phyloP scores from a whole-genome alignment of 2,329 filamentous ascomycete species.

The Cercospora sp. region DNA sequence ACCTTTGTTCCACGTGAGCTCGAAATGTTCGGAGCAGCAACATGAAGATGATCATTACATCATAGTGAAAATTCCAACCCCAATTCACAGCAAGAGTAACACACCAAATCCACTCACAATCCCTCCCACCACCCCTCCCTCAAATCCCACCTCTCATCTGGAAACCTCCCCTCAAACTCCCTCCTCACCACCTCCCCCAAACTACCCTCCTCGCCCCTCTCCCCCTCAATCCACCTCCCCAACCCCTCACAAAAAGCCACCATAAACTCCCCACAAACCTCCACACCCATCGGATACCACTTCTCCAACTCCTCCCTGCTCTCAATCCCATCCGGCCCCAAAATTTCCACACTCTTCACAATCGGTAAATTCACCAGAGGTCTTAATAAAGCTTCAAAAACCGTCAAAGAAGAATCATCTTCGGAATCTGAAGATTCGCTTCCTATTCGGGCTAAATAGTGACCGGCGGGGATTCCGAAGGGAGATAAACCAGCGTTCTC shows the following conservation, averaged over 20 bases:
- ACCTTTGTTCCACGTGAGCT: too few relatives aligned
- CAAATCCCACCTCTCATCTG: neutral
- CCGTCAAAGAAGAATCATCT: neutral
- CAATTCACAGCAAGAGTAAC: too few relatives aligned
- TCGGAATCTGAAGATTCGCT: neutral
- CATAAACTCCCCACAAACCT: neutral
- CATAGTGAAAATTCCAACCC: too few relatives aligned
- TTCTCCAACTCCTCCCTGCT: neutral
- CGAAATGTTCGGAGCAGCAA: too few relatives aligned
- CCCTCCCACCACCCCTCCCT: neutral
- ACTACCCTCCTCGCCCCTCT: neutral
- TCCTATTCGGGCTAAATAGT: neutral
- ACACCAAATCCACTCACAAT: neutral
- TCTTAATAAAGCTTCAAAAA: neutral
- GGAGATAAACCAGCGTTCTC: neutral
- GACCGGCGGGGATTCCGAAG: neutral
- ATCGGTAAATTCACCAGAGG: neutral
- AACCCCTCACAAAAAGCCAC: neutral
- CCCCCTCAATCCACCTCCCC: neutral
- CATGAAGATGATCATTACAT: too few relatives aligned
- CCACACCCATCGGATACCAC: neutral
- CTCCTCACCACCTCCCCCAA: neutral
- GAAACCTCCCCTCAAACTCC: neutral
- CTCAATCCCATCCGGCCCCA: neutral
- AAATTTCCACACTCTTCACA: neutral